A percentile compares a stretch with the other conserved stretches of the same genome.
Evolutionary conservation across 306 rosid genomes (phyloP).

Genomic region (Corylus americana): DNA sequence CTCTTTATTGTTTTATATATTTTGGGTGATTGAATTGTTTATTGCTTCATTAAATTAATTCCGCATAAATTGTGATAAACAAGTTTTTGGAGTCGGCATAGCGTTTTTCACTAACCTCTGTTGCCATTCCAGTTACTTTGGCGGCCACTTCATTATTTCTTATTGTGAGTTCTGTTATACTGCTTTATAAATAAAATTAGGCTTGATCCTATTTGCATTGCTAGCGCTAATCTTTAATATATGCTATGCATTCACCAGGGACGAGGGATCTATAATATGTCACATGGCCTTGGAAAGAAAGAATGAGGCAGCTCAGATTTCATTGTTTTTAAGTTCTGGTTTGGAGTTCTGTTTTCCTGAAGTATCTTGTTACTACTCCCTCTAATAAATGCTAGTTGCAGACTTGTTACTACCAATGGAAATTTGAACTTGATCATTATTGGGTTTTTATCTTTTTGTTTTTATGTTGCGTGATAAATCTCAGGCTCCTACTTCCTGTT

Average conservation of each 20-base stretch:
- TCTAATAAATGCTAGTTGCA: conserved; percentile 38
- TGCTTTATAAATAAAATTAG: background rate
- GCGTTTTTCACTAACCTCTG: too few relatives aligned
- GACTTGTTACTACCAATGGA: conserved; percentile 20
- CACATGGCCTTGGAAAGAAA: conserved; percentile 81
- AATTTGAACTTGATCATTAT: conserved; percentile 17
- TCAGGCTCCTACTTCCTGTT: background rate
- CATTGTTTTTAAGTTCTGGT: conserved; percentile 10
- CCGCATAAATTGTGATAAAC: too few relatives aligned
- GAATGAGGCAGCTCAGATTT: conserved; percentile 48
- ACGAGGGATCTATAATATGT: conserved; percentile 81
- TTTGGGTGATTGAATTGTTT: too few relatives aligned
- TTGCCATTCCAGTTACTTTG: conserved; percentile 83
- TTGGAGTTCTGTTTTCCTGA: conserved; percentile 22
- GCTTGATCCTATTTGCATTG: background rate
- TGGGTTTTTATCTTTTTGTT: conserved; percentile 6
- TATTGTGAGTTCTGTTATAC: conserved; percentile 56
- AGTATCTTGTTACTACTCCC: conserved; percentile 14
- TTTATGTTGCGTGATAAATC: background rate
- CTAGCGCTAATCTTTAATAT: background rate
- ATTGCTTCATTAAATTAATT: too few relatives aligned
- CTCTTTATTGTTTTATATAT: too few relatives aligned
- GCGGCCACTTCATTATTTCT: conserved; percentile 65
- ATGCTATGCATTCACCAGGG: conserved; percentile 45
- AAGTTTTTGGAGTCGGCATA: too few relatives aligned